Evolutionary conservation across 2,329 filamentous ascomycete species (phyloP), one percentile per base, ranked within the genome.

Genomic region (Amauroascus verrucosus): DNA sequence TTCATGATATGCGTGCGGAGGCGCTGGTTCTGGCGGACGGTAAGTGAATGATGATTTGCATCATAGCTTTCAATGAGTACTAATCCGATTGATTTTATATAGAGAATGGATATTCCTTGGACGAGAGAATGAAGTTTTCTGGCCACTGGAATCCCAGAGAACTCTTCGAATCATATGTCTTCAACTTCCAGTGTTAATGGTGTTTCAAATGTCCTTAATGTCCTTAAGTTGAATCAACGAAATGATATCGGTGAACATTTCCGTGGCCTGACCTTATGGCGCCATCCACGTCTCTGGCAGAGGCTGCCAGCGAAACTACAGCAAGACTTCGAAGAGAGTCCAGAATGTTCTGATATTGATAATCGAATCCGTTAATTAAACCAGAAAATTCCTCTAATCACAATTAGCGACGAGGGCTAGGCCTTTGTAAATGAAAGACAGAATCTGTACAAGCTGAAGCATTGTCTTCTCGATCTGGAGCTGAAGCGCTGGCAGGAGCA

Each of bases 11-110:
- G 18, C 26, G 37, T 38, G 18, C 14, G 32, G 46, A 54, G 38
- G 38, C 35, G 7, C 38, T 54, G 8, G 46, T 54, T 20, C 9
- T 14, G 45, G 35, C 52, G 13, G 26, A 54, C 18, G 37, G 52
- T 54, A 54, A 50, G 52, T 45, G 16, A 7, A 22, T 18, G 0
- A 9, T 40, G 20, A 9, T 1, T 14, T 16, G 18, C 30, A 43
- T 14, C 45, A 14, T 3, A 13, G 32, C 14, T n/a, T 6, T 35
- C 3, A 3, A 13, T 11, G 6, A 35, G 14, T 35, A n/a, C 6
- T 35, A 6, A 11, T 35, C 6, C 9, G 6, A 13, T 13, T 35
- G 8, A 11, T 40, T 9, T 4, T 40, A n/a, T 4, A 40, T 22
- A 40, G 37, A 18, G n/a, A 20, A 18, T 5, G 37, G 37, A 18